Evolutionary conservation across 305 asterid genomes (phyloP), one percentile per base, ranked within the genome.

Genomic region (Fraxinus sp.): DNA sequence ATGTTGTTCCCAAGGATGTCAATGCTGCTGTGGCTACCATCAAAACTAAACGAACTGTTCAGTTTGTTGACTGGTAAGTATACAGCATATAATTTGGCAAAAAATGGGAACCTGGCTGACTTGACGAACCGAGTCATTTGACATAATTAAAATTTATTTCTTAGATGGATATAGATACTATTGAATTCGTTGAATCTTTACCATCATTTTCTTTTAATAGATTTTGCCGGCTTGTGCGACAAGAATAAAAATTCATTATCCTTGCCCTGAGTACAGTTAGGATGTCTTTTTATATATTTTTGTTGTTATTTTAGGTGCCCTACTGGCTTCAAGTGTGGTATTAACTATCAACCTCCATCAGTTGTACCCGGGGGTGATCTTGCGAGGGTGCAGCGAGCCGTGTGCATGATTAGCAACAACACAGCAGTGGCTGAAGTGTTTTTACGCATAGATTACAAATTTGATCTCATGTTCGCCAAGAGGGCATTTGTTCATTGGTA

Each of bases 401-500:
- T 91, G 81, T 91, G 94, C 91, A 91, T 91, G 94, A 91, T 91
- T 77, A 91, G 94, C 86, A 91, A 91, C 88, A 91, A 90, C 86
- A 91, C 94, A 11, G 94, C 93, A 7, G 93, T 91, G 59, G 93
- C 92, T 0, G 94, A 91, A 83, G 94, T 91, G 79, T 91, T 91
- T 68, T 91, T 91, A 24, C 90, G 93, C 68, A 91, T 91, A n/a
- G 92, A 91, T 84, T 90, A 87, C 89, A 91, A 91, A 78, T 91
- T 91, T 39, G 94, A 89, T 80, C 92, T 91, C 78, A 91, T 91
- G 94, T 91, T 87, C 39, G 88, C 93, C 7, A 91, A 91, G 88
- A 89, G 94, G 88, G 94, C 94, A 4, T 91, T 91, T 14, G 94
- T 91, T 24, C 94, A 91, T 79, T 91, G 94, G 94, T 91, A 89